Evolutionary conservation across 164 flowering plant species (phyloP), one percentile per base, ranked within the genome.

Genomic region (Paratinospora sagittata): DNA sequence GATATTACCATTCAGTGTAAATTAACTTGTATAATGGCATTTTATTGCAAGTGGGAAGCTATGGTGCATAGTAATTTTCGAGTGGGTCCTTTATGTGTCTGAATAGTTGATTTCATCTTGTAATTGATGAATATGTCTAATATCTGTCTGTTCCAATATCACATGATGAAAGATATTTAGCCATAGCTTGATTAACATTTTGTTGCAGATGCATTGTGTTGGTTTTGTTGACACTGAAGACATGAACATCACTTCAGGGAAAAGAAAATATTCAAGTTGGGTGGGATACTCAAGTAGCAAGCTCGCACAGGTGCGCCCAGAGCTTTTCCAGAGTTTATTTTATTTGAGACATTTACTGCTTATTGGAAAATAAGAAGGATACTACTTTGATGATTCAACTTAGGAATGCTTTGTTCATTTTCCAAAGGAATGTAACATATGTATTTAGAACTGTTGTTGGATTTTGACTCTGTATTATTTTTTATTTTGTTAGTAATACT

Each of bases 161-260:
- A 55, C 8, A 55, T 55, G 34, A 55, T 55, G 61, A 55, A 55
- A 55, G 61, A 23, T 0, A 55, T 21, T 55, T 55, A 19, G 17
- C 61, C 26, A 55, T 55, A n/a, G 21, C 61, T 21, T 21, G 6
- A 19, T 23, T 19, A 55, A 55, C 61, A 55, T 55, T 55, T 14
- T 55, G 61, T 2, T 62, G 19, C 80, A 95, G 99, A 89, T 91
- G 93, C 99, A 95, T 77, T 70, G 72, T 75, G 81, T 93, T 77
- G 98, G 99, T 74, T 95, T 92, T 84, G 95, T 91, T 80, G 97
- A 95, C 75, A 72, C 93, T 43, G 97, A 93, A 73, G 97, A 95
- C 82, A 92, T 95, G 95, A 91, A 95, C 81, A 76, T 91, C 67
- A 82, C 79, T 63, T 85, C 94, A 27, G 92, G 96, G 60, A 95